These are phyloP conservation scores for Claviceps capensis DNA, from an alignment of 2,329 filamentous ascomycete species.

Conservation along the genomic window DNA sequence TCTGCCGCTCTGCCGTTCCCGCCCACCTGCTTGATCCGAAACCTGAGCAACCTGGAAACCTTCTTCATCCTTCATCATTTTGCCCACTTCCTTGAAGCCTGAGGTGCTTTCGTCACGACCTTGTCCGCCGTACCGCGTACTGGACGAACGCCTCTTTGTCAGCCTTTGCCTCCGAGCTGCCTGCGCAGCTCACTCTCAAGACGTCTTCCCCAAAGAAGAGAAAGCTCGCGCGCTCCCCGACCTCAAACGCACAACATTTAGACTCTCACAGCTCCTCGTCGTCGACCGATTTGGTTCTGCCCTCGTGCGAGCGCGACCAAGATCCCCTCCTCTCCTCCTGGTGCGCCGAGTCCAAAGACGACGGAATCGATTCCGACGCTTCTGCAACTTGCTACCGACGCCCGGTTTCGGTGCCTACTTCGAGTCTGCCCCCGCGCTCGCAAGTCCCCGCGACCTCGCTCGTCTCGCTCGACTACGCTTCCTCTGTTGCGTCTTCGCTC, in stretches of 20 bases:
- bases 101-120: slow-evolving; percentile 3
- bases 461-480: slow-evolving; percentile 34
- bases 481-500: slow-evolving; percentile 44
- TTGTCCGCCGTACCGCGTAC: slow-evolving; percentile 1
- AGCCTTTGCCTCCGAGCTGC: slow-evolving; percentile 36
- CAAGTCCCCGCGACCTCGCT: slow-evolving; percentile 31
- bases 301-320: slow-evolving; percentile 39
- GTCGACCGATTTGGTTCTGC: slow-evolving; percentile 33
- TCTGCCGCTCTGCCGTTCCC: neutral
- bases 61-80: slow-evolving; percentile 1
- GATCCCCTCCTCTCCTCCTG: slow-evolving; percentile 38
- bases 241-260: slow-evolving; percentile 27
- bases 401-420: slow-evolving; percentile 31
- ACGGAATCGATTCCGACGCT: slow-evolving; percentile 19
- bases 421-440: slow-evolving; percentile 37
- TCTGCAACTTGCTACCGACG: slow-evolving; percentile 23
- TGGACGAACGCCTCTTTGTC: slow-evolving; percentile 3
- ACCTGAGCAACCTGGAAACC: neutral
- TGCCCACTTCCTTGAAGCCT: slow-evolving; percentile 2
- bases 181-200: slow-evolving; percentile 52
- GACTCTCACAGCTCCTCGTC: slow-evolving; percentile 21
- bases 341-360: slow-evolving; percentile 26
- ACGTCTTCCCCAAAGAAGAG: slow-evolving; percentile 65
- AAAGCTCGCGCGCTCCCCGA: slow-evolving; percentile 39
- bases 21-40: neutral